phyloP scores from a whole-genome alignment of 768 basidiomycete genomes.

The Boletus coccyginus region DNA sequence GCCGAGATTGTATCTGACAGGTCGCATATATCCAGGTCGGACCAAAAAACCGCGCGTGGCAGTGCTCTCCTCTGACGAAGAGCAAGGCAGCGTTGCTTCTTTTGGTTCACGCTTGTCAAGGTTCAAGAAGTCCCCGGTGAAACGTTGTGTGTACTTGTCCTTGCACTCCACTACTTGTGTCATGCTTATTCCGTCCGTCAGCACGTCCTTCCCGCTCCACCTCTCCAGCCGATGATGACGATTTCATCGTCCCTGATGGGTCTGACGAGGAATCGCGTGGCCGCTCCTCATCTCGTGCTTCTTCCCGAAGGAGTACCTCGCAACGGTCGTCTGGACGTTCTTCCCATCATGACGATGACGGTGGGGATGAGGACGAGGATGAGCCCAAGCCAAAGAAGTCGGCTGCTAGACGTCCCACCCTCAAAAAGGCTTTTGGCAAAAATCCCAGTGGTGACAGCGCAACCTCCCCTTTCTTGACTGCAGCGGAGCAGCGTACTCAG shows the following conservation, averaged over 20 bases:
- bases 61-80: conserved; percentile 47
- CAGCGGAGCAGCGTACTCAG: conserved; percentile 73
- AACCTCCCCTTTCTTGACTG: conserved; percentile 63
- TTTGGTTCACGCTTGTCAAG: conserved; percentile 61
- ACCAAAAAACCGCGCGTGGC: conserved; percentile 63
- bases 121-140: conserved; percentile 63
- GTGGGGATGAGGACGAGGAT: conserved; percentile 37
- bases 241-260: conserved; percentile 70
- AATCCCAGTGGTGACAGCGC: conserved; percentile 30
- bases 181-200: conserved; percentile 23
- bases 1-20: background rate
- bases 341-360: conserved; percentile 39
- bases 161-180: background rate
- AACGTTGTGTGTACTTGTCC: conserved; percentile 41
- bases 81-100: conserved; percentile 39
- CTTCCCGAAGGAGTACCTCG: conserved; percentile 40
- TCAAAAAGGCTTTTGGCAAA: conserved; percentile 26
- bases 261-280: conserved; percentile 53
- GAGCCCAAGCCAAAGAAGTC: conserved; percentile 36
- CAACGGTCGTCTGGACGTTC: conserved; percentile 32
- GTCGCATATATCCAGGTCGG: conserved; percentile 34
- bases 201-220: conserved; percentile 38
- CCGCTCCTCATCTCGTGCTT: conserved; percentile 51
- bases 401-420: conserved; percentile 33
- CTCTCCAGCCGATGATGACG: conserved; percentile 59